phyloP scores from a whole-genome alignment of 805 yeast species.

The Lipomyces lipofer region DNA sequence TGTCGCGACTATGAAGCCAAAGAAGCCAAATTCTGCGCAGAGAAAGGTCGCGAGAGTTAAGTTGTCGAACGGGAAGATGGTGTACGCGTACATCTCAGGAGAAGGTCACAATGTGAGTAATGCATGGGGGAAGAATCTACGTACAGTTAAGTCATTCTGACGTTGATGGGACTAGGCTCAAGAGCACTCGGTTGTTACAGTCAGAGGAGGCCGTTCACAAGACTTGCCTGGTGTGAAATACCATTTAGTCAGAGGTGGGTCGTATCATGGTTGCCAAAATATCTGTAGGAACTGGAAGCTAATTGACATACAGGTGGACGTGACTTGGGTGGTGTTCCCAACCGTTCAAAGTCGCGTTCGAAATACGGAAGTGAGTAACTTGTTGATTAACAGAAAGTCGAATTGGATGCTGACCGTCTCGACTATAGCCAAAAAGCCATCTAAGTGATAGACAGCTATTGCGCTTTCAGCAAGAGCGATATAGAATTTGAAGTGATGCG shows the following conservation, averaged over 20 bases:
- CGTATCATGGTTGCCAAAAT: not conserved
- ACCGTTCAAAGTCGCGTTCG: conserved; percentile 83
- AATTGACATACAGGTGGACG: conserved; percentile 46
- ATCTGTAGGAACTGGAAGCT: no score
- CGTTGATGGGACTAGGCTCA: conserved; percentile 49
- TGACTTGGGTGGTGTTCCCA: conserved; percentile 93
- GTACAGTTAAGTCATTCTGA: not conserved
- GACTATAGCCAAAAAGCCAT: conserved; percentile 22
- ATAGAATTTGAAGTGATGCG: not conserved
- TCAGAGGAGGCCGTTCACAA: conserved; percentile 97
- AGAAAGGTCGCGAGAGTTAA: conserved; percentile 96
- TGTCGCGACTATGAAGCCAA: conserved; percentile 94
- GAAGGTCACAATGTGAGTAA: conserved; percentile 83
- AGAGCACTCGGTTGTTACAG: conserved; percentile 93
- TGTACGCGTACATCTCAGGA: conserved; percentile 95
- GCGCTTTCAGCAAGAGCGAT: no score
- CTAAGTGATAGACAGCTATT: conserved; percentile 8
- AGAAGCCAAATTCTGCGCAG: conserved; percentile 97
- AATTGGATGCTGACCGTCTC: not conserved
- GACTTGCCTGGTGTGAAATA: conserved; percentile 98
- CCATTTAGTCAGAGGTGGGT: conserved; percentile 79
- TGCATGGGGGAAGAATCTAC: no score
- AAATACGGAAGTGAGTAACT: conserved; percentile 83
- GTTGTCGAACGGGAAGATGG: conserved; percentile 81
- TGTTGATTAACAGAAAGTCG: not conserved